phyloP scores from a whole-genome alignment of 495 filamentous ascomycete species.

The Eremomyces bilateralis region DNA sequence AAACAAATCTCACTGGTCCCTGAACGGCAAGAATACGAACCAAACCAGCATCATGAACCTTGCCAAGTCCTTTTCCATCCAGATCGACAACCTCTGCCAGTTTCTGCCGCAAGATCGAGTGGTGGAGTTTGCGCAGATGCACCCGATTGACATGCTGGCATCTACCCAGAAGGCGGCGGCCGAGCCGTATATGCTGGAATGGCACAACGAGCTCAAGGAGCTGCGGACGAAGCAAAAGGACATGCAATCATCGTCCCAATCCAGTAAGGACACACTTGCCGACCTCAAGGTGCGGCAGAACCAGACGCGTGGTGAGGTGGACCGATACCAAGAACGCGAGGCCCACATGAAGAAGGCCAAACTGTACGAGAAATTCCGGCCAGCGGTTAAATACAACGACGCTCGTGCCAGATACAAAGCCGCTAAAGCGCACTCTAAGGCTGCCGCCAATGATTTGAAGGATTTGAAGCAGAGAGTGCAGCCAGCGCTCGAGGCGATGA shows the following conservation, averaged over 20 bases:
- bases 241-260: constrained; percentile 32
- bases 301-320: constrained; percentile 58
- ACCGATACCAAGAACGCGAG: constrained; percentile 55
- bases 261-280: constrained; percentile 36
- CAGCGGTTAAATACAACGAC: constrained; percentile 38
- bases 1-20: constrained; percentile 50
- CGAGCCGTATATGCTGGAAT: constrained; percentile 52
- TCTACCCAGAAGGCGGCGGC: constrained; percentile 79
- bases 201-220: constrained; percentile 52
- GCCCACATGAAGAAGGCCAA: constrained; percentile 42
- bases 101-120: constrained; percentile 96
- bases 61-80: constrained; percentile 51
- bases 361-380: constrained; percentile 39
- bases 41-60: constrained; percentile 40
- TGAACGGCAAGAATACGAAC: constrained; percentile 38
- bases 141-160: constrained; percentile 60
- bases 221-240: constrained; percentile 47
- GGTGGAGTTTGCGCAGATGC: constrained; percentile 74
- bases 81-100: constrained; percentile 94
- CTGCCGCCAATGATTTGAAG: constrained; percentile 28
- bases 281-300: constrained; percentile 55
- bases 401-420: constrained; percentile 15
- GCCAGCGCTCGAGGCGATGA: constrained; percentile 31
- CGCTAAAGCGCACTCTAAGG: constrained; percentile 1
- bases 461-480: constrained; percentile 31